phyloP scores from a whole-genome alignment of 257 asterid species.

The Fraxinus pennsylvanica region DNA sequence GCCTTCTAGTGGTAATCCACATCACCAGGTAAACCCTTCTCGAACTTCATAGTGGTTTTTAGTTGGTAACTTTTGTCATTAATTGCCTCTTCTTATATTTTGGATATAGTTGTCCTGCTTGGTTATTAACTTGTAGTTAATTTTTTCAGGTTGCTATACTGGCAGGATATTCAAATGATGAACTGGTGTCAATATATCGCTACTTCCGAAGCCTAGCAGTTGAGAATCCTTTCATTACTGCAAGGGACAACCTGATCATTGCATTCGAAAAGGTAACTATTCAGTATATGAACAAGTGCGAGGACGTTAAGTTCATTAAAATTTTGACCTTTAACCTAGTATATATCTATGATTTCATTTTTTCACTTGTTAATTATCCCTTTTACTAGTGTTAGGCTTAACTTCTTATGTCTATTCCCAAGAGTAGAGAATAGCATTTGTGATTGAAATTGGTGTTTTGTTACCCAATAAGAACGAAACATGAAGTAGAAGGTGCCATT shows the following conservation, averaged over 20 bases:
- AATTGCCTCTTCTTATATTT: not conserved
- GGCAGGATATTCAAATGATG: slow-evolving; percentile 86
- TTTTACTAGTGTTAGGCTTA: not conserved
- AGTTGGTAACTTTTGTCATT: slow-evolving; percentile 11
- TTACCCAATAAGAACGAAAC: not conserved
- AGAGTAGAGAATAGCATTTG: not conserved
- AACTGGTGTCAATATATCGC: slow-evolving; percentile 75
- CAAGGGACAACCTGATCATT: slow-evolving; percentile 84
- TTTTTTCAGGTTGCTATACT: slow-evolving; percentile 81
- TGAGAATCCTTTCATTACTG: slow-evolving; percentile 81
- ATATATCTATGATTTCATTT: not conserved
- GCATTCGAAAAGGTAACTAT: slow-evolving; percentile 90
- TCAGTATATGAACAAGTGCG: not conserved
- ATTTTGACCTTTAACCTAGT: not conserved
- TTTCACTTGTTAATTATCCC: not conserved
- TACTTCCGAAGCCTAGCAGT: slow-evolving; percentile 90
- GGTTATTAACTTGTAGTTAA: slow-evolving; percentile 11
- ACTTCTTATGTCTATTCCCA: not conserved
- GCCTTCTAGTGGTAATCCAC: slow-evolving; percentile 96
- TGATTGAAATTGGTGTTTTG: not conserved
- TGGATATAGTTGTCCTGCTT: not conserved
- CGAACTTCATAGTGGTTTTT: not conserved
- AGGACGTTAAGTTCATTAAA: not conserved
- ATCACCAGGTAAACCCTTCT: slow-evolving; percentile 68
- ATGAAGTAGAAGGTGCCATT: not conserved